Percentiles rank a stretch among this genome's conserved stretches.
phyloP scores from a whole-genome alignment of 441 rosid species.

The Erodium texanum region DNA sequence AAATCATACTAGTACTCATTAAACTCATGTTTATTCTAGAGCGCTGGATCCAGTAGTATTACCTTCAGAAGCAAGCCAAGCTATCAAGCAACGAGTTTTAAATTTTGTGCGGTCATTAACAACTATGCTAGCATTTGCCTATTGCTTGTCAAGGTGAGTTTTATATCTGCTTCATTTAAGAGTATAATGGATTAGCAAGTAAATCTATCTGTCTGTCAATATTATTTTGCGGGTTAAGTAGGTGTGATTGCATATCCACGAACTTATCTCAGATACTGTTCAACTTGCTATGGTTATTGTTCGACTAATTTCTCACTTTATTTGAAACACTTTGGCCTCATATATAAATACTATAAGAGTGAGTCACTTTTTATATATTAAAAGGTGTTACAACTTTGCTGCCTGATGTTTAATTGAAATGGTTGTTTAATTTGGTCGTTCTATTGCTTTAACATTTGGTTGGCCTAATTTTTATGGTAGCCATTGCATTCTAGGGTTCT shows the following conservation, averaged over 20 bases:
- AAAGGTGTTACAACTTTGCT: not conserved
- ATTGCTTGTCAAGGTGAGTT: constrained; percentile 58
- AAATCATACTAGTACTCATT: constrained; percentile 18
- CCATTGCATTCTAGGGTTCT: constrained; percentile 12
- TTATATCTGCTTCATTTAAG: constrained; percentile 16
- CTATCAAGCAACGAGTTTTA: constrained; percentile 54
- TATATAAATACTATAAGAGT: not conserved
- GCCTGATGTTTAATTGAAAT: not conserved
- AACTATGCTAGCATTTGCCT: constrained; percentile 56
- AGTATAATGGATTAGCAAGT: not conserved
- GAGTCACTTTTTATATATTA: not conserved
- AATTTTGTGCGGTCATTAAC: constrained; percentile 49
- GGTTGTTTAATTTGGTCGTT: not conserved
- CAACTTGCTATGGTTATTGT: not conserved
- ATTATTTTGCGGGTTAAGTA: not conserved
- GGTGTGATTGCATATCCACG: constrained; percentile 6
- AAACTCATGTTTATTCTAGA: constrained; percentile 28
- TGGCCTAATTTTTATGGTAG: not conserved
- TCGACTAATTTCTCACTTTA: not conserved
- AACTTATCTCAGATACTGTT: not conserved
- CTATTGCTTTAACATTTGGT: not conserved
- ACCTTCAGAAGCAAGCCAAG: constrained; percentile 58
- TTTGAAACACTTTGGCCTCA: not conserved
- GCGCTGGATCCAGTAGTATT: constrained; percentile 52
- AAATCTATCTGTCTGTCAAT: not conserved